Percentiles rank a stretch among this genome's conserved stretches.
These are phyloP conservation scores for Liriodendron chinense DNA, from an alignment of 164 flowering plant species.

Conservation along the genomic window DNA sequence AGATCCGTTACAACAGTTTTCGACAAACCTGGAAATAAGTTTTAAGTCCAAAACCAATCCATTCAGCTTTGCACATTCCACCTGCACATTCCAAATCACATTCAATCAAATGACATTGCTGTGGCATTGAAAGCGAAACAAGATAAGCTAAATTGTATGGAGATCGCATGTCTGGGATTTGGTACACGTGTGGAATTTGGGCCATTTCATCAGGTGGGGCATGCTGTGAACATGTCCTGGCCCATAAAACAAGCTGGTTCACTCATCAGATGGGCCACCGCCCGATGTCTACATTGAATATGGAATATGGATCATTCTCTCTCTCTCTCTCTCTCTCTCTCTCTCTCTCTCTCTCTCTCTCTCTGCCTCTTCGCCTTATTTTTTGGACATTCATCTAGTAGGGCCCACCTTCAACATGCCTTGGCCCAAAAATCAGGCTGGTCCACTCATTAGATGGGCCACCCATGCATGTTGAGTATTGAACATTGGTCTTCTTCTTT, in stretches of 20 bases:
- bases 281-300: too few relatives aligned
- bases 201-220: too few relatives aligned
- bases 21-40: constrained; percentile 27
- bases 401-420: too few relatives aligned
- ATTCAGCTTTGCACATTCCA: constrained; percentile 22
- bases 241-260: too few relatives aligned
- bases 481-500: too few relatives aligned
- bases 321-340: constrained; percentile 2
- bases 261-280: too few relatives aligned
- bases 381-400: too few relatives aligned
- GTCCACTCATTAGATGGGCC: too few relatives aligned
- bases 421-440: too few relatives aligned
- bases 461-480: background rate
- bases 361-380: background rate
- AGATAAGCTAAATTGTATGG: background rate
- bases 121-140: background rate
- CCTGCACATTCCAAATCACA: constrained; percentile 24
- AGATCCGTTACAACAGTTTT: constrained; percentile 21
- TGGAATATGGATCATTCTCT: background rate
- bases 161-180: too few relatives aligned
- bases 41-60: constrained; percentile 21
- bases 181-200: too few relatives aligned
- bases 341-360: constrained; percentile 6
- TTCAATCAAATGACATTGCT: background rate
- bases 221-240: too few relatives aligned